A percentile compares a stretch with the other conserved stretches of the same genome.
These are phyloP conservation scores for Wallacemonas sp. DNA, from an alignment of 208 protist genomes.

Conservation along the genomic window DNA sequence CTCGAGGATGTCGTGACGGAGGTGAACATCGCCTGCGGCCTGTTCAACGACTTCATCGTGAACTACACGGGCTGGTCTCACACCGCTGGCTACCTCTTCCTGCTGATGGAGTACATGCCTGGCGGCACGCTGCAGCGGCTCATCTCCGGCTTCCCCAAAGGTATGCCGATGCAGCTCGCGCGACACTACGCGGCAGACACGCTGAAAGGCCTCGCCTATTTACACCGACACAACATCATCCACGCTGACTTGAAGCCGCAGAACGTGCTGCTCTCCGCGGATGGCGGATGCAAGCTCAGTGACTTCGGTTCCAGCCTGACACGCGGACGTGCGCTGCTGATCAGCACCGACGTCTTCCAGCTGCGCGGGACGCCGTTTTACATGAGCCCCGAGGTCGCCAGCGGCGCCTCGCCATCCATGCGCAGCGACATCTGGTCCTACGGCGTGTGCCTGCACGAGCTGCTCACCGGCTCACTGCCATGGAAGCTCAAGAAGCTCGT, in stretches of 20 bases:
- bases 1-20: conserved; percentile 35
- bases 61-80: conserved; percentile 47
- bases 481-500: conserved; percentile 25
- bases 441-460: conserved; percentile 57
- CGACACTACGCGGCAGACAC: conserved; percentile 50
- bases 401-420: conserved; percentile 34
- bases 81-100: conserved; percentile 21
- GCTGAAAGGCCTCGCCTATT: conserved; percentile 68
- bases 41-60: conserved; percentile 45
- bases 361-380: conserved; percentile 67
- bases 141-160: conserved; percentile 45
- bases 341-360: conserved; percentile 25
- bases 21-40: conserved; percentile 44
- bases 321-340: conserved; percentile 16
- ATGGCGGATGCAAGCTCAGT: conserved; percentile 76
- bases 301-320: conserved; percentile 91
- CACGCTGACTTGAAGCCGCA: conserved; percentile 90
- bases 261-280: conserved; percentile 78
- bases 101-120: conserved; percentile 84
- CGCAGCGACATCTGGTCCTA: conserved; percentile 77
- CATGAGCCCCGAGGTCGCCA: conserved; percentile 65
- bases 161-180: conserved; percentile 33
- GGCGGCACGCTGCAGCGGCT: conserved; percentile 74
- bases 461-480: conserved; percentile 67
- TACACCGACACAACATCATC: conserved; percentile 72